Base-by-base conservation (phyloP, 2,329 filamentous ascomycete species). In the Dactylellina haptotyla region DNA sequence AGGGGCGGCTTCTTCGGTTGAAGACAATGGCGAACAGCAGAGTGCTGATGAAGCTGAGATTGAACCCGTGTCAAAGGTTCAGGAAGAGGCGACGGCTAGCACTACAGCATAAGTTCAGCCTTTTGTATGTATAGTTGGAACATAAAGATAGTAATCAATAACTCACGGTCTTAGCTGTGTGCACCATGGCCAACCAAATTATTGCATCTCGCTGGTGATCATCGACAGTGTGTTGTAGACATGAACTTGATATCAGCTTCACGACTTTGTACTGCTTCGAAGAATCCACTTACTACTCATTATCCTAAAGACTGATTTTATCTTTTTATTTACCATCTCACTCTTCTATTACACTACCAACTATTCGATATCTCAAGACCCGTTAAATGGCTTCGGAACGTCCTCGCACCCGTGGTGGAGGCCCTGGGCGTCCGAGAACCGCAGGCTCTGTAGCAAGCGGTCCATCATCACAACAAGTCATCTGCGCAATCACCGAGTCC, bases 401-500 rank as follows among this genome's bases (percentile, higher is more conserved):
- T 3, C 34, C 48, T 25, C 46, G 56, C 16, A 43, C 56, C 39
- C 53, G 41, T 18, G n/a, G n/a, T n/a, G 41, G 62, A 56, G 46
- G 43, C 1, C 30, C 20, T 26, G 48, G 81, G 26, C 81, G 83
- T 39, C 85, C 84, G 54, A 83, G 83, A 69, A 88, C 86, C 37
- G 83, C 83, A 51, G 82, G 84, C 28, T 89, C 87, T 1, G 87
- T 85, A 1, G 83, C 86, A 46, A 87, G 85, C 30, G 83, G 84
- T 46, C 80, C 85, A 50, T 18, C 57, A 10, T 84, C 84, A 23
- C 89, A 94, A 77, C 87, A 90, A 74, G 87, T 97, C 61, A 84
- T 97, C n/a, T 98, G 94, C 80, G 93, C 94, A 2, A 82, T 97
- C 53, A 91, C 88, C 77, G 93, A 97, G 80, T 92, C 91, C 45